phyloP scores from a whole-genome alignment of 129 eudicot genomes.

The Smallanthus sonchifolius region DNA sequence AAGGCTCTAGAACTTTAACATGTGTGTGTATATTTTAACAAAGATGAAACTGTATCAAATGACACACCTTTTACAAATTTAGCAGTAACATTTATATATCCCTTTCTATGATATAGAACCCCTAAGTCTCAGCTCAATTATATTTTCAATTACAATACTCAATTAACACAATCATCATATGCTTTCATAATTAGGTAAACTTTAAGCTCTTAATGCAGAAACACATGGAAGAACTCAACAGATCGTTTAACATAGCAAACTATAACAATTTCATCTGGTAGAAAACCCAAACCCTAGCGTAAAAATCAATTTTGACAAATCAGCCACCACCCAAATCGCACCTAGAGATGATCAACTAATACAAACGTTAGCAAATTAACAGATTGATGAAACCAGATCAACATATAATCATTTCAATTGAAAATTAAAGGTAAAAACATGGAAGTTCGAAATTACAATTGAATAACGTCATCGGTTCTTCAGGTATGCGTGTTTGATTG shows the following conservation, averaged over 20 bases:
- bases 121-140: conserved; percentile 9
- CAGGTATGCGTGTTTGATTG: conserved; percentile 34
- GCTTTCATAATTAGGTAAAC: neutral
- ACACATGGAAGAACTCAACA: conserved; percentile 4
- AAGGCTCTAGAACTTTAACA: no score
- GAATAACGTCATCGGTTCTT: conserved; percentile 26
- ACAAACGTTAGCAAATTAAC: neutral
- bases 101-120: neutral
- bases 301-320: conserved; percentile 13
- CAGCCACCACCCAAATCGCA: conserved; percentile 7
- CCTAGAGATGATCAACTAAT: conserved; percentile 1
- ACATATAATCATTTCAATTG: conserved; percentile 5
- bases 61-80: neutral
- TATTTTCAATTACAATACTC: neutral
- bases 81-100: neutral
- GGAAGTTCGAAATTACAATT: conserved; percentile 44
- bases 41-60: neutral
- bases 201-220: neutral
- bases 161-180: neutral
- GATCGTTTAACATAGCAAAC: conserved; percentile 7
- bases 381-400: conserved; percentile 14
- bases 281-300: conserved; percentile 39
- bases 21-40: neutral
- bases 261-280: conserved; percentile 8
- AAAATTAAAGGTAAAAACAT: conserved; percentile 17